phyloP scores from a whole-genome alignment of 78 protist genomes.

The Dictyostelium citrinum region DNA sequence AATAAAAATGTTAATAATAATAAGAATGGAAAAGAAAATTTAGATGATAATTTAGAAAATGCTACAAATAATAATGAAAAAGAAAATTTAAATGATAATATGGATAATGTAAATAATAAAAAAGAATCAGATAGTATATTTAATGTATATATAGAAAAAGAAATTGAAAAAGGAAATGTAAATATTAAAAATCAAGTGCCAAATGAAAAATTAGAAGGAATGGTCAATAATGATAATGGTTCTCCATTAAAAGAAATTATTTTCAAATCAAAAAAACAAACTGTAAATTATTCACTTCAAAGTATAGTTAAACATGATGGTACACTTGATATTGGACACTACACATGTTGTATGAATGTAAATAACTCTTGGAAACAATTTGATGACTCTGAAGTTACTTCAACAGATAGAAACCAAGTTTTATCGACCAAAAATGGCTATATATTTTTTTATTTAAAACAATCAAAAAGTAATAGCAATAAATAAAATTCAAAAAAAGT shows the following conservation, averaged over 20 bases:
- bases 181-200: neutral
- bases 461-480: neutral
- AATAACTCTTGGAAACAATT: slow-evolving; percentile 37
- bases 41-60: neutral
- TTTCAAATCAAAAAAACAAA: neutral
- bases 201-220: neutral
- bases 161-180: neutral
- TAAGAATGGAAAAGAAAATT: neutral
- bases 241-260: neutral
- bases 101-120: too few species aligned
- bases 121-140: too few species aligned
- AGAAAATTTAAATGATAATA: too few species aligned
- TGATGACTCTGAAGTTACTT: slow-evolving; percentile 9
- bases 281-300: slow-evolving; percentile 9
- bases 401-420: neutral
- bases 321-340: slow-evolving; percentile 21
- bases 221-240: neutral
- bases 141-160: neutral
- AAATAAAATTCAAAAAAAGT: too few species aligned
- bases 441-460: slow-evolving; percentile 13
- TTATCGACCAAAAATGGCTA: neutral
- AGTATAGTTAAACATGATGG: slow-evolving; percentile 41
- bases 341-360: slow-evolving; percentile 22
- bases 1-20: slow-evolving; percentile 10
- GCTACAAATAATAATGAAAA: too few species aligned